Conservation (phyloP, 495 filamentous ascomycete genomes). For the Parathielavia appendiculata region DNA sequence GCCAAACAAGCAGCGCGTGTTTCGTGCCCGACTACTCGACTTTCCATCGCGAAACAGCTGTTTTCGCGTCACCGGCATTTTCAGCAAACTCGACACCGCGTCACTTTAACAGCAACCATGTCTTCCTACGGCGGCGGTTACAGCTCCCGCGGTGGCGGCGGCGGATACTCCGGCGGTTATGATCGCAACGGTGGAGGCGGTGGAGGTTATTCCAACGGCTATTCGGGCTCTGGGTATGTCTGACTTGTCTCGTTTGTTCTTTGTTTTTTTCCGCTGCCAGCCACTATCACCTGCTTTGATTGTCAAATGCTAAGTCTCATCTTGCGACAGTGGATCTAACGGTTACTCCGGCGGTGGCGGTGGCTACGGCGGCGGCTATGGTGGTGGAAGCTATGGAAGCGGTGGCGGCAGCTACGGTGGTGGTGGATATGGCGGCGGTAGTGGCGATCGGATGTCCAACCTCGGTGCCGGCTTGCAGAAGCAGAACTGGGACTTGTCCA, state of each 20-base stretch:
- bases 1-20: neutral
- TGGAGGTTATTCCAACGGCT: conserved; percentile 21
- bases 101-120: conserved; percentile 50
- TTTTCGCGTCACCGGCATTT: neutral
- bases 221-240: conserved; percentile 6
- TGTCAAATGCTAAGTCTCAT: conserved; percentile 24
- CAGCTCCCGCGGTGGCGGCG: conserved; percentile 46
- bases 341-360: conserved; percentile 27
- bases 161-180: conserved; percentile 36
- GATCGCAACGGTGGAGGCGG: conserved; percentile 27
- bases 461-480: conserved; percentile 80
- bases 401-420: conserved; percentile 50
- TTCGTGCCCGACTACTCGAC: neutral
- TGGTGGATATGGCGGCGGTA: conserved; percentile 53
- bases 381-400: conserved; percentile 38
- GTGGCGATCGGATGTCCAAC: conserved; percentile 89
- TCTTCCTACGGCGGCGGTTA: conserved; percentile 57
- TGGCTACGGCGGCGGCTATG: conserved; percentile 28
- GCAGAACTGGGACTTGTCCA: conserved; percentile 75
- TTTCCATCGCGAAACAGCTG: conserved; percentile 3
- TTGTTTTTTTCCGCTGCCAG: conserved; percentile 16
- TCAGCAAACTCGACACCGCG: neutral
- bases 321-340: conserved; percentile 27
- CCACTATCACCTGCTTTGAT: conserved; percentile 19
- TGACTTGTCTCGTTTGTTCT: neutral